Conservation (phyloP, 441 rosid genomes). For the Gossypium trilobum region DNA sequence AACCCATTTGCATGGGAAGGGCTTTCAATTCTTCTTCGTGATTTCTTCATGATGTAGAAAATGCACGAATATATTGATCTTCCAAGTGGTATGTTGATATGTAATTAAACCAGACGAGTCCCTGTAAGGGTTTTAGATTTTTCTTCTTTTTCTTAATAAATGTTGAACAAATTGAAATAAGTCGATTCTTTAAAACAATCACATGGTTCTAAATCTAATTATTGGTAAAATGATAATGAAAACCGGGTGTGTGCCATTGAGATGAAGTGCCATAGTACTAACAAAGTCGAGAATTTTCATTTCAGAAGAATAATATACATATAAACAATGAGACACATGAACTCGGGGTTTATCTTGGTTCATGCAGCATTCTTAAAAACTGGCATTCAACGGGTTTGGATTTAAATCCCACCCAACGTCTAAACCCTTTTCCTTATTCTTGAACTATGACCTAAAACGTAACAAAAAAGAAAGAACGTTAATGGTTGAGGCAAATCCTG, state of each 20-base stretch:
- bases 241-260: neutral
- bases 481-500: slow-evolving; percentile 4
- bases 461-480: neutral
- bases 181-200: no score
- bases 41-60: neutral
- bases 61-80: neutral
- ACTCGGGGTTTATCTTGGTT: neutral
- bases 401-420: neutral
- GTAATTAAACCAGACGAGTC: neutral
- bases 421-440: neutral
- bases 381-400: neutral
- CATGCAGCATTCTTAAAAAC: neutral
- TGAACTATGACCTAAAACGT: neutral
- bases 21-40: neutral
- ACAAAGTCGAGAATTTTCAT: neutral
- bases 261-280: neutral
- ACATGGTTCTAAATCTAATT: neutral
- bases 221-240: neutral
- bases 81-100: neutral
- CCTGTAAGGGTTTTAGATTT: neutral
- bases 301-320: slow-evolving; percentile 9
- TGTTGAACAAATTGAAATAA: no score
- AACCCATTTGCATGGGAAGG: neutral
- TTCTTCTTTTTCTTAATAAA: no score
- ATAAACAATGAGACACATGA: neutral